phyloP scores from a whole-genome alignment of 768 basidiomycete species.

The Tulasnella sp. region DNA sequence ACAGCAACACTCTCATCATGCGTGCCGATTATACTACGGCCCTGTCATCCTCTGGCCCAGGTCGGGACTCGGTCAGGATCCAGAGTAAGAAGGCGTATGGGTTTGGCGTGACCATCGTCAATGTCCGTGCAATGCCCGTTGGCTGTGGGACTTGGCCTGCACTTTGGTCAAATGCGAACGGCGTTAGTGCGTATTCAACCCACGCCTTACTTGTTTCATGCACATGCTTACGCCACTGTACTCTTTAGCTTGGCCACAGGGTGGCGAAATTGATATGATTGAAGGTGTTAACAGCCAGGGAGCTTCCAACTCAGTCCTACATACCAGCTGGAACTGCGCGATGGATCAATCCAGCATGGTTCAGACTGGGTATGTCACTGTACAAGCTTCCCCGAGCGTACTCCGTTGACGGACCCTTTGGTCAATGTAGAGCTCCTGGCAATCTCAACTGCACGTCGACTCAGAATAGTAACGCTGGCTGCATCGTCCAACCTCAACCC shows the following conservation, averaged over 20 bases:
- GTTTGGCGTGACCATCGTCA: constrained; percentile 43
- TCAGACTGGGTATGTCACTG: constrained; percentile 36
- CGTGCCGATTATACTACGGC: constrained; percentile 43
- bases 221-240: too few relatives aligned
- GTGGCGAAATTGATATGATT: constrained; percentile 28
- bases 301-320: constrained; percentile 4
- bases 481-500: constrained; percentile 4
- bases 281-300: constrained; percentile 25
- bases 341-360: constrained; percentile 37
- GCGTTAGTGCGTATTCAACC: background rate
- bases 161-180: constrained; percentile 17
- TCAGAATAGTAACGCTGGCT: constrained; percentile 11
- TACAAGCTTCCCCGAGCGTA: too few relatives aligned
- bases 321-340: constrained; percentile 35
- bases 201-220: too few relatives aligned
- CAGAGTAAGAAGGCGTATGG: constrained; percentile 43
- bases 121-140: constrained; percentile 49
- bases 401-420: too few relatives aligned
- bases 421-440: background rate
- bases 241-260: constrained; percentile 36
- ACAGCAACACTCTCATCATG: constrained; percentile 35
- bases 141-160: constrained; percentile 44
- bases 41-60: constrained; percentile 39
- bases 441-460: background rate
- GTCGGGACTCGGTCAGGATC: constrained; percentile 49